These are phyloP conservation scores for Amanita thiersii DNA, from an alignment of 768 basidiomycete species.

Conservation along the genomic window DNA sequence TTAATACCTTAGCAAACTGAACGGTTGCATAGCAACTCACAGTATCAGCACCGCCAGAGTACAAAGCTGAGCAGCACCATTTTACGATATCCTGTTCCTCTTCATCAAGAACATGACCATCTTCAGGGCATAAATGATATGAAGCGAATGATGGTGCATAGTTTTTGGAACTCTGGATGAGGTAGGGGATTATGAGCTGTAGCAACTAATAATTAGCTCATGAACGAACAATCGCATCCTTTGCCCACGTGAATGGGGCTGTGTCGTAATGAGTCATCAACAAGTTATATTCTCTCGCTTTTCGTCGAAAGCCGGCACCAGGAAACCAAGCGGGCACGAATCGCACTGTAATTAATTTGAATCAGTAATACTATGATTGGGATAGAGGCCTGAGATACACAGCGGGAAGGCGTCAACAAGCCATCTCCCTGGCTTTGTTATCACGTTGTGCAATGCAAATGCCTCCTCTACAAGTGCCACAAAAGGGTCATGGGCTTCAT, in stretches of 20 bases:
- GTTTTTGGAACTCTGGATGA: too few species aligned
- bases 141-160: too few species aligned
- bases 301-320: constrained; percentile 29
- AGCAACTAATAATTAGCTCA: constrained; percentile 14
- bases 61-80: constrained; percentile 20
- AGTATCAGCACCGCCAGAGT: constrained; percentile 30
- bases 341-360: too few species aligned
- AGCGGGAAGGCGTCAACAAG: constrained; percentile 30
- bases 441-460: constrained; percentile 15
- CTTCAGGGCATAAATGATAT: too few species aligned
- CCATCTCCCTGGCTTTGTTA: constrained; percentile 24
- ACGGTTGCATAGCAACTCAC: too few species aligned
- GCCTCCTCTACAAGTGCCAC: constrained; percentile 24
- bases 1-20: background rate
- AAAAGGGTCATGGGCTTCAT: constrained; percentile 22
- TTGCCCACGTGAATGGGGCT: too few species aligned
- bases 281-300: constrained; percentile 13
- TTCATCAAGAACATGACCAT: constrained; percentile 12
- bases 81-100: constrained; percentile 19
- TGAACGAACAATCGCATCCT: constrained; percentile 18
- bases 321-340: constrained; percentile 37
- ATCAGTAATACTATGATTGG: too few species aligned
- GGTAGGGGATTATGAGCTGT: constrained; percentile 21
- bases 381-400: too few species aligned
- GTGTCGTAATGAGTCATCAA: too few species aligned